Evolutionary conservation across 2,329 filamentous ascomycete genomes (phyloP), one percentile per base, ranked within the genome.

Genomic region (Scytalidium lignicola): DNA sequence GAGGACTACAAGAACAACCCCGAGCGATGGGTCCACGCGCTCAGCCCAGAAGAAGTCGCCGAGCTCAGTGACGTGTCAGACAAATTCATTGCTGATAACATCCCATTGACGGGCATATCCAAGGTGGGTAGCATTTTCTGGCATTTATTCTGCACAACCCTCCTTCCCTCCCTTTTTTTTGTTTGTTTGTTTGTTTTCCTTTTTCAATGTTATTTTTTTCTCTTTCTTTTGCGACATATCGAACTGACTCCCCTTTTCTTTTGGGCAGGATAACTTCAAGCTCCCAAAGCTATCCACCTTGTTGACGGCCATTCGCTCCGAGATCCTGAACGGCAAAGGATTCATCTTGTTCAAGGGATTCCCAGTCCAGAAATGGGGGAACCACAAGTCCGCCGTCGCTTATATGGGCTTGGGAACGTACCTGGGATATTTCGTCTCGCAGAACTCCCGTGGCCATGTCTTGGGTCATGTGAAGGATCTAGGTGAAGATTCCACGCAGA

Each of bases 311-410:
- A 74, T 88, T 52, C 76, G 81, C 44, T 72, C 77, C 17, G 85
- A 88, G 53, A 71, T 88, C n/a, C 68, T 95, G 49, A 80, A 95
- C 63, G 90, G 88, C 55, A 93, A 93, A 62, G 90, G 90, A 15
- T 95, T 95, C 70, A 86, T 93, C 55, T 78, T 95, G 13, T 93
- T 95, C 74, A 95, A 93, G 66, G 83, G 86, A 46, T 85, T 95
- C 65, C 90, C 89, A 1, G 87, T 90, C 1, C 62, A 78, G 41
- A 65, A 78, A 68, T 96, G 90, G 90, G 82, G 85, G 0, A 79
- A 82, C 46, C 78, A 82, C 64, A 95, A 95, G 71, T 88, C 82
- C 10, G 89, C 89, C 7, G 83, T 90, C 10, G 89, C 86, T n/a
- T 95, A 95, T 70, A 91, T 95, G 85, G 90, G 90, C 3, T 76